A percentile compares a stretch with the other conserved stretches of the same genome.
These are phyloP conservation scores for Emergomyces orientalis DNA, from an alignment of 2,329 filamentous ascomycete species.

Conservation along the genomic window DNA sequence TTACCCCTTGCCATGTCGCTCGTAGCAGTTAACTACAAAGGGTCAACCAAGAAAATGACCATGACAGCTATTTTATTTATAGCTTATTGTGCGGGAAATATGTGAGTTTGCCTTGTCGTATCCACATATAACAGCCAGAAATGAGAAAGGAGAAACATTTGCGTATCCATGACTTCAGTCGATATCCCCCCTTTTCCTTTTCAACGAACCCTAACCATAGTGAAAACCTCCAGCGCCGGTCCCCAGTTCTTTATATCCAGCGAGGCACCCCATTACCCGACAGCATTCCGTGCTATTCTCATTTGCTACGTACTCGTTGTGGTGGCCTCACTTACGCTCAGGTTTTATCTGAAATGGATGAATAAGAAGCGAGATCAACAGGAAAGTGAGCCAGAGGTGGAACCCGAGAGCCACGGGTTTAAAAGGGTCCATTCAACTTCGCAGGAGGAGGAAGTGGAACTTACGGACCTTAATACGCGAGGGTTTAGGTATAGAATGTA, in stretches of 20 bases:
- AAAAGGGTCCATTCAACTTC: background rate
- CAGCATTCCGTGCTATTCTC: conserved; percentile 43
- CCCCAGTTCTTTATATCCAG: conserved; percentile 46
- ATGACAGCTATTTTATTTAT: conserved; percentile 49
- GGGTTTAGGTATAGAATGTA: conserved; percentile 2
- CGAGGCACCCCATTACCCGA: conserved; percentile 46
- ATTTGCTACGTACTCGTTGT: conserved; percentile 39
- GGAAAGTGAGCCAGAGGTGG: background rate
- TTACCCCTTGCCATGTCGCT: conserved; percentile 49
- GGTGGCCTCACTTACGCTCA: conserved; percentile 11
- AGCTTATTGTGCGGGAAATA: conserved; percentile 49
- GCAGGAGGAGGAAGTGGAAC: background rate
- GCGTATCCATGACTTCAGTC: background rate
- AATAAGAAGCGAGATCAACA: conserved; percentile 35
- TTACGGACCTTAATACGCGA: background rate
- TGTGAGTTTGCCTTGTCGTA: conserved; percentile 20
- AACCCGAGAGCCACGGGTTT: background rate
- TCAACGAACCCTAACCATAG: background rate
- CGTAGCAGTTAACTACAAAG: conserved; percentile 48
- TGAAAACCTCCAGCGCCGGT: conserved; percentile 26
- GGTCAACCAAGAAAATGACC: conserved; percentile 53
- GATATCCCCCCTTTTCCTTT: background rate
- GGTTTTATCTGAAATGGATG: background rate
- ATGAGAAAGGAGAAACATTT: background rate
- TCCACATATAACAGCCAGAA: background rate